These are phyloP conservation scores for Apophysomyces elegans DNA, from an alignment of 371 early-diverging fungal genomes.

Conservation along the genomic window DNA sequence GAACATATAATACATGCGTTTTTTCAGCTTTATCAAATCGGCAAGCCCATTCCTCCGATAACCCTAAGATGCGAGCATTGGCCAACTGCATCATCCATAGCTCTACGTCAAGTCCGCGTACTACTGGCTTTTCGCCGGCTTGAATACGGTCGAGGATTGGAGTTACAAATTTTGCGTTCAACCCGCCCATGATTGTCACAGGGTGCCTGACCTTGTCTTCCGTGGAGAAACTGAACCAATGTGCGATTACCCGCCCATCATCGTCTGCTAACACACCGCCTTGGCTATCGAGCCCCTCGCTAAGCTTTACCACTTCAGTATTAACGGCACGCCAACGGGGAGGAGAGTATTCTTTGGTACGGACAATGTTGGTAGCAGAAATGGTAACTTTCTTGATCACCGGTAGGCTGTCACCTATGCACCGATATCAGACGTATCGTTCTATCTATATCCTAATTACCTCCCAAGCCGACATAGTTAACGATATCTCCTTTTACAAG, in stretches of 20 bases:
- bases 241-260: conserved; percentile 69
- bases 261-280: conserved; percentile 77
- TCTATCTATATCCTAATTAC: conserved; percentile 9
- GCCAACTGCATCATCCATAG: conserved; percentile 79
- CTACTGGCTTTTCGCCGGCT: conserved; percentile 36
- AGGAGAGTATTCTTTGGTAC: conserved; percentile 60
- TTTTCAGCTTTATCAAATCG: conserved; percentile 60
- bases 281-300: conserved; percentile 62
- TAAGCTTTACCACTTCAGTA: conserved; percentile 74
- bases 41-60: conserved; percentile 72
- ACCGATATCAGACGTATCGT: background rate
- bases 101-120: conserved; percentile 72
- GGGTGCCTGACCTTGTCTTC: conserved; percentile 51
- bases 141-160: conserved; percentile 42
- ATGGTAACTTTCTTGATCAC: conserved; percentile 60
- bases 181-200: conserved; percentile 61
- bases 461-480: conserved; percentile 69
- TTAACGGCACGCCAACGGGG: conserved; percentile 78
- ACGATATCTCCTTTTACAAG: conserved; percentile 67
- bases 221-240: conserved; percentile 77
- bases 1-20: conserved; percentile 67
- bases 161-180: conserved; percentile 40
- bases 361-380: conserved; percentile 58
- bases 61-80: conserved; percentile 78
- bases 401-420: conserved; percentile 45